Percentiles rank a stretch among this genome's conserved stretches.
phyloP scores from a whole-genome alignment of 495 filamentous ascomycete species.

The Aspergillus cavernicola region DNA sequence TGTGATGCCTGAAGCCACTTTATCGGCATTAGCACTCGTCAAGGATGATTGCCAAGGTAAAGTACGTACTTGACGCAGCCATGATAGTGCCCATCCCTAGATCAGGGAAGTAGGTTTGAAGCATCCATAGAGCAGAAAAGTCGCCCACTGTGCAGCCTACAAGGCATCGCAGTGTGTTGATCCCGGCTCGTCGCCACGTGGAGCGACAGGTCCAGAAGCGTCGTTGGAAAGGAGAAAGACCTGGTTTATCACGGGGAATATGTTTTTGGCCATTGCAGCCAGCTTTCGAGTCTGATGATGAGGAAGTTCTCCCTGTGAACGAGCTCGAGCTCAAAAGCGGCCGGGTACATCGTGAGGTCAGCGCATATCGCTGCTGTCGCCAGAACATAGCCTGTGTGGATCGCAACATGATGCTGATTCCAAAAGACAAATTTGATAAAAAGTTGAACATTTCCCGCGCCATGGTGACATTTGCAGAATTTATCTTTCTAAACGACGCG shows the following conservation, averaged over 20 bases:
- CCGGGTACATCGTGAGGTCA: not conserved
- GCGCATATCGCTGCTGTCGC: too few species aligned
- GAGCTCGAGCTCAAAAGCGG: not conserved
- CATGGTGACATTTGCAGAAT: not conserved
- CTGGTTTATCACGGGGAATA: not conserved
- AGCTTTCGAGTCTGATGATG: not conserved
- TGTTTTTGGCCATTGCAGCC: not conserved
- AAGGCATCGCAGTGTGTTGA: slow-evolving; percentile 45
- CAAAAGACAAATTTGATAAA: too few species aligned
- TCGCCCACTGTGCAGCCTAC: slow-evolving; percentile 43
- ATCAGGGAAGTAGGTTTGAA: slow-evolving; percentile 35
- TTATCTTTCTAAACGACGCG: not conserved
- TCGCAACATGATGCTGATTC: not conserved
- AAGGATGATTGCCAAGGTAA: not conserved
- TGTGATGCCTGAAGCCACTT: slow-evolving; percentile 42
- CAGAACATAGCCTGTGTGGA: not conserved
- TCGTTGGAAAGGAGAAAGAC: not conserved
- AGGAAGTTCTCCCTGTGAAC: not conserved
- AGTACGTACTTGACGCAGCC: slow-evolving; percentile 18
- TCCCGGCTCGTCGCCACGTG: slow-evolving; percentile 35
- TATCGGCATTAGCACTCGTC: not conserved
- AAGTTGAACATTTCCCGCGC: too few species aligned
- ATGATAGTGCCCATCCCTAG: slow-evolving; percentile 39
- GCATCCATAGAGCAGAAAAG: slow-evolving; percentile 36
- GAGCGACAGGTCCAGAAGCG: slow-evolving; percentile 33